Percentiles rank a stretch among this genome's conserved stretches.
Conservation (phyloP, 140 eudicot genomes). For the Anethum foeniculum region DNA sequence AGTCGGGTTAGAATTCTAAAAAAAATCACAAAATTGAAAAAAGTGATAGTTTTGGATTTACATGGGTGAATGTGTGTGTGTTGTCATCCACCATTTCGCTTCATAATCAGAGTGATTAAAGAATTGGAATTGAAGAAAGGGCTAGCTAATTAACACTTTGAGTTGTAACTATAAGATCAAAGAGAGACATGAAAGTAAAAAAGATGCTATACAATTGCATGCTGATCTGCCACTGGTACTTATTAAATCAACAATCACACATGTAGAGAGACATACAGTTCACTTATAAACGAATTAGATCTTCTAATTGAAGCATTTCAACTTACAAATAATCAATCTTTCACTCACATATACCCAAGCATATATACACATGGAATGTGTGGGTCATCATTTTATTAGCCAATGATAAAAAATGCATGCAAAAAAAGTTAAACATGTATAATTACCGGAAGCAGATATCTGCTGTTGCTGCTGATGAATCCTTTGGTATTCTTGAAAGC, state of each 20-base stretch:
- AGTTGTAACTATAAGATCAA: not conserved
- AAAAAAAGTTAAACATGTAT: not conserved
- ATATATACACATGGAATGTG: not conserved
- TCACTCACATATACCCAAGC: not conserved
- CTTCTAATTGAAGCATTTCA: too few species aligned
- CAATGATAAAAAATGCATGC: not conserved
- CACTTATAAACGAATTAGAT: not conserved
- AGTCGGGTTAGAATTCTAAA: too few species aligned
- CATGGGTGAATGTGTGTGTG: too few species aligned
- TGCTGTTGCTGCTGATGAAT: constrained; percentile 32
- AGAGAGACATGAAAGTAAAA: not conserved
- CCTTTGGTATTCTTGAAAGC: constrained; percentile 75
- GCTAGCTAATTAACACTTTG: too few species aligned
- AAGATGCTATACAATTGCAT: not conserved
- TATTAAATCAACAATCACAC: not conserved
- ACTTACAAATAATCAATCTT: not conserved
- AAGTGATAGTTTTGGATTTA: too few species aligned
- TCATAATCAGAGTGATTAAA: too few species aligned
- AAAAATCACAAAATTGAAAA: too few species aligned
- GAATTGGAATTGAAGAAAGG: too few species aligned
- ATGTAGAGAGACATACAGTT: too few species aligned
- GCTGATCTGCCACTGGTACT: not conserved
- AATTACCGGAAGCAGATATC: constrained; percentile 21
- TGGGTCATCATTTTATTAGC: not conserved
- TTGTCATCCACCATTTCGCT: too few species aligned